Conservation (phyloP, 2,329 filamentous ascomycete species). For the Raffaelea arxii region DNA sequence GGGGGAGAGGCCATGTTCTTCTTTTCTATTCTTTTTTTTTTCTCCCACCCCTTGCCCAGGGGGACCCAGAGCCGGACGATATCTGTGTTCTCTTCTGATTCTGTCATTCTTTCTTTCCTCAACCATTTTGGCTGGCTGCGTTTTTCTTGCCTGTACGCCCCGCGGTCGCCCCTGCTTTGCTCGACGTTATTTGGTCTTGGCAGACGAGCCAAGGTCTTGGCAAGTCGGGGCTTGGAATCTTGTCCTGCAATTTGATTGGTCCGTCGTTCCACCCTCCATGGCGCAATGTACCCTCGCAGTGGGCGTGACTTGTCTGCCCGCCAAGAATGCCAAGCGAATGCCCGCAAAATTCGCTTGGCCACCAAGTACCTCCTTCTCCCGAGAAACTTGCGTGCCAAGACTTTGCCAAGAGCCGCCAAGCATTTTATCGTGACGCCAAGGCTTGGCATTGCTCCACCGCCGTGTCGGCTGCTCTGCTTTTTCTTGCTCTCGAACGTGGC, state of each 20-base stretch:
- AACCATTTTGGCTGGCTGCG: constrained; percentile 2
- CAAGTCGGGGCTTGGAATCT: constrained; percentile 9
- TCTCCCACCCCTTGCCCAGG: background rate
- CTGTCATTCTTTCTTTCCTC: constrained; percentile 1
- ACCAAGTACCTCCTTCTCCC: background rate
- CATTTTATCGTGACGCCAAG: constrained; percentile 4
- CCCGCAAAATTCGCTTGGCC: too few species aligned
- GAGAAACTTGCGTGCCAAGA: constrained; percentile 14
- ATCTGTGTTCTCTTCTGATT: background rate
- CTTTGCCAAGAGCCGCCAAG: constrained; percentile 19
- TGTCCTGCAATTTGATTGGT: constrained; percentile 4
- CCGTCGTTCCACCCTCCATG: too few species aligned
- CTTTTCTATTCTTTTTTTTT: constrained; percentile 1
- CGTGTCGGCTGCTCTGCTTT: background rate
- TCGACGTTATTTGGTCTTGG: constrained; percentile 9
- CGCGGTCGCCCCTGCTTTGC: background rate
- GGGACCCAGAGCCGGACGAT: constrained; percentile 2
- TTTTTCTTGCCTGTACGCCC: background rate
- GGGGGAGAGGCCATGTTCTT: background rate
- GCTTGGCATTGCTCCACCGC: constrained; percentile 13
- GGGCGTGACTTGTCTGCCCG: background rate
- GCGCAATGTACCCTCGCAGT: background rate
- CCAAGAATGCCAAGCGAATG: too few species aligned
- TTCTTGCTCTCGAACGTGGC: too few species aligned
- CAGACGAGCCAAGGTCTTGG: constrained; percentile 11